Evolutionary conservation across 2,329 filamentous ascomycete genomes (phyloP).

Genomic region (Didymella arachidicola): DNA sequence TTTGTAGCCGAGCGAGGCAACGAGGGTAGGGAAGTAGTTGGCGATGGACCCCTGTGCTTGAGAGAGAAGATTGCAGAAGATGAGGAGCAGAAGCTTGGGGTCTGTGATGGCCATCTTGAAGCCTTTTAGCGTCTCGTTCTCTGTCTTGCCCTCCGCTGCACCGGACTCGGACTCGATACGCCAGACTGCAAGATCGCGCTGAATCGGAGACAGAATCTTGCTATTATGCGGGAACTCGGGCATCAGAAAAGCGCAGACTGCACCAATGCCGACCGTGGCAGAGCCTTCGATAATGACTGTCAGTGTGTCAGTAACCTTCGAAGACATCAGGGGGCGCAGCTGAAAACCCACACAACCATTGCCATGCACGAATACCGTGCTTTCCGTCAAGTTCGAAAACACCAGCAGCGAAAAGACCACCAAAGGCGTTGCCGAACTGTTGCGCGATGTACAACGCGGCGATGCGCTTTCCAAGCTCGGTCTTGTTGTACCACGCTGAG

Average conservation of each 20-base stretch:
- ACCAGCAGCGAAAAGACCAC: constrained; percentile 51
- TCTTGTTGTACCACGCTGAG: constrained; percentile 70
- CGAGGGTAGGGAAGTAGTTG: constrained; percentile 63
- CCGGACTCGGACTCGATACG: constrained; percentile 31
- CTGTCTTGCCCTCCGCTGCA: constrained; percentile 25
- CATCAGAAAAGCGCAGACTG: constrained; percentile 30
- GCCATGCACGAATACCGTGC: constrained; percentile 42
- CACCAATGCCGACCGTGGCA: constrained; percentile 31
- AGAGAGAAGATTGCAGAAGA: constrained; percentile 65
- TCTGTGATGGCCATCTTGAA: constrained; percentile 65
- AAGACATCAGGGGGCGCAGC: background rate
- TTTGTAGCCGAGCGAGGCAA: constrained; percentile 61
- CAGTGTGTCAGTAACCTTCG: background rate
- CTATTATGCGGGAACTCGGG: constrained; percentile 31
- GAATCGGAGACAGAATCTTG: constrained; percentile 20
- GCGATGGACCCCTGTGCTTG: constrained; percentile 61
- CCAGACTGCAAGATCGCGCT: constrained; percentile 31
- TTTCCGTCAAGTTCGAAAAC: constrained; percentile 39
- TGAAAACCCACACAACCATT: constrained; percentile 28
- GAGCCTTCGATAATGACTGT: constrained; percentile 25
- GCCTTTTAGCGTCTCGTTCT: constrained; percentile 59
- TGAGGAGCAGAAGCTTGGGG: constrained; percentile 67
- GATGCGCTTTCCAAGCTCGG: constrained; percentile 47
- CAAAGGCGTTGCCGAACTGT: constrained; percentile 50
- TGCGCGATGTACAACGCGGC: constrained; percentile 48